These are phyloP conservation scores for Polychaeton citri DNA, from an alignment of 2,329 filamentous ascomycete species.

Conservation along the genomic window DNA sequence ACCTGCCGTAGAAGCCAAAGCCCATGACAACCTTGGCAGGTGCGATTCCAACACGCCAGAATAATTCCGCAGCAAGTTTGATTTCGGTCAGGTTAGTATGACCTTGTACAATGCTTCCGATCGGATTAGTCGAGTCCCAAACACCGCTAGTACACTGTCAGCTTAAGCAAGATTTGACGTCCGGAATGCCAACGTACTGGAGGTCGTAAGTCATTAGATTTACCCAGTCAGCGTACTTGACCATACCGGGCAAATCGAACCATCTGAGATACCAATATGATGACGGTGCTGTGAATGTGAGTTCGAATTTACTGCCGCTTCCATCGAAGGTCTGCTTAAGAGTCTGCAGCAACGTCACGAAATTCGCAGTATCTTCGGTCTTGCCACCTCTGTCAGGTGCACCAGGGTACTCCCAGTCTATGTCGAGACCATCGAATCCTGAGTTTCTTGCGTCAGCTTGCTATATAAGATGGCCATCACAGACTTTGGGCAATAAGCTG, in stretches of 20 bases:
- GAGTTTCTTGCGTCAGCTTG: no score
- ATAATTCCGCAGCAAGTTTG: conserved; percentile 26
- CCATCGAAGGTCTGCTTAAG: conserved; percentile 20
- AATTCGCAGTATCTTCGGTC: conserved; percentile 25
- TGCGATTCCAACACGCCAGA: conserved; percentile 33
- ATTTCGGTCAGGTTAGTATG: conserved; percentile 40
- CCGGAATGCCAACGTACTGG: no score
- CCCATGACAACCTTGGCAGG: conserved; percentile 32
- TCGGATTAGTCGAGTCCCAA: conserved; percentile 22
- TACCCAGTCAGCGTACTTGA: conserved; percentile 7
- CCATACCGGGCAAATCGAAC: conserved; percentile 6
- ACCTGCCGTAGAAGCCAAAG: conserved; percentile 33
- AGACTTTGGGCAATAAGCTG: no score
- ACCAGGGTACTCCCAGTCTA: conserved; percentile 11
- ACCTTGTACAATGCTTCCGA: conserved; percentile 21
- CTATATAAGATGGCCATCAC: no score
- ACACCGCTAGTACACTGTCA: conserved; percentile 26
- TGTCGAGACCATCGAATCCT: conserved; percentile 9
- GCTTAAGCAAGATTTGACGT: no score
- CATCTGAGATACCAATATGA: conserved; percentile 8
- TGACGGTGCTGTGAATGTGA: conserved; percentile 23
- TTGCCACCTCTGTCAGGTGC: conserved; percentile 25
- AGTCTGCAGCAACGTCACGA: conserved; percentile 22
- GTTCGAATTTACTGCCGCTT: conserved; percentile 23
- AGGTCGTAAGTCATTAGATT: conserved; percentile 1